Evolutionary conservation across 139 green algal genomes (phyloP), one percentile per base, ranked within the genome.

Genomic region (Astrephomene gubernaculifera): DNA sequence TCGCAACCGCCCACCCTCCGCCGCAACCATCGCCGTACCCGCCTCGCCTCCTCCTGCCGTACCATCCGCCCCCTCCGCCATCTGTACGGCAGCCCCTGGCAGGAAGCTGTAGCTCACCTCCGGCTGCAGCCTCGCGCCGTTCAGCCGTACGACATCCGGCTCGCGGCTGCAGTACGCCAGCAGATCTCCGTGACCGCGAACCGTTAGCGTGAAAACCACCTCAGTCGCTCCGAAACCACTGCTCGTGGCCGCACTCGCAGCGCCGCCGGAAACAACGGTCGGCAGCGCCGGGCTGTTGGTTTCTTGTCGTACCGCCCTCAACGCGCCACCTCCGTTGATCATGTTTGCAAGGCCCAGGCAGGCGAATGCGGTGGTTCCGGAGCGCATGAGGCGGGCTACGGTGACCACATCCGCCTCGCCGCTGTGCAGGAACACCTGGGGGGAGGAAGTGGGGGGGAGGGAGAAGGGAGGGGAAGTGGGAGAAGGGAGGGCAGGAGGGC

Each of bases 301-400:
- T 2, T n/a, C 53, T 41, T 84, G 17, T 14, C 21, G 19, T 19
- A 83, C 92, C 9, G 87, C 53, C n/a, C 81, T 38, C 25, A 97
- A 89, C 4, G 92, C 91, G 31, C 93, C 95, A 65, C 94, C 93
- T 25, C 93, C 84, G 73, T 98, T 98, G 33, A 95, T 91, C 94
- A 98, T 96, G 38, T 92, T 89, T 0, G 84, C 39, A 22, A 98
- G 87, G 5, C 94, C 95, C 2, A 98, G 36, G 6, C 91, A 84
- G 44, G 92, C 91, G 69, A 96, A 93, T 39, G 73, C 49, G 1
- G 68, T 43, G 33, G 68, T 4, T 44, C 72, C 72, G 22, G 49
- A 21, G 70, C 75, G 52, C 36, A 54, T 10, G 5, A 90, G 21
- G 29, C 53, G 87, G 0, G 87, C 45, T 1, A 94, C 52, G 4